Conservation (phyloP, 2,329 filamentous ascomycete genomes). For the Ceratocystis cubensis region DNA sequence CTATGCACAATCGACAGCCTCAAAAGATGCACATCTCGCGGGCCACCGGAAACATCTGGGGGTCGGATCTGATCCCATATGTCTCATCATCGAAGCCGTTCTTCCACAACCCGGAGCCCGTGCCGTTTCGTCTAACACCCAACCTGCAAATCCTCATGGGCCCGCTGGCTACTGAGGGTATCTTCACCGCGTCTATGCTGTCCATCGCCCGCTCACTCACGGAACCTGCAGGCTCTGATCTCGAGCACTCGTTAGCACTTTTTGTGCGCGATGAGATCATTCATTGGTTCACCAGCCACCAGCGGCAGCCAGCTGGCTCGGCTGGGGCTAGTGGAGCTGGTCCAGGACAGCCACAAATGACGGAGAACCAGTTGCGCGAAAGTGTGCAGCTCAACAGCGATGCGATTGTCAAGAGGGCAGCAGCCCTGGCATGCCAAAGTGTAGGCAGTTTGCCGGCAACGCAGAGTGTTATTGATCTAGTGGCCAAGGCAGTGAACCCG, state of each 20-base stretch:
- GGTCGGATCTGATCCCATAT: constrained; percentile 80
- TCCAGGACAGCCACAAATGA: constrained; percentile 31
- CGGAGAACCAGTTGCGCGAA: constrained; percentile 58
- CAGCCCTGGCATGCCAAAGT: constrained; percentile 67
- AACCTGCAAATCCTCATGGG: constrained; percentile 96
- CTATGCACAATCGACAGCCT: constrained; percentile 91
- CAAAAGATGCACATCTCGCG: constrained; percentile 90
- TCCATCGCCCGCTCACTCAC: constrained; percentile 88
- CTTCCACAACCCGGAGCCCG: constrained; percentile 89
- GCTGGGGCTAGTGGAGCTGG: constrained; percentile 18
- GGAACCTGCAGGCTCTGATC: constrained; percentile 64
- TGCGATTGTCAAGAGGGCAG: constrained; percentile 78
- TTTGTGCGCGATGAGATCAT: constrained; percentile 98
- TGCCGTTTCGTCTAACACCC: constrained; percentile 92
- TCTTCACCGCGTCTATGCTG: constrained; percentile 92
- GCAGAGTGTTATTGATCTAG: constrained; percentile 90
- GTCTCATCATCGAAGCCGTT: constrained; percentile 75
- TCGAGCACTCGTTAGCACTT: constrained; percentile 88
- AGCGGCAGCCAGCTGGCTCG: constrained; percentile 36
- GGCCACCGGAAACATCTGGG: constrained; percentile 86
- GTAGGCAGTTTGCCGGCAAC: constrained; percentile 79
- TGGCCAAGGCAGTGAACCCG: constrained; percentile 86
- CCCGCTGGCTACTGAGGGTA: constrained; percentile 86
- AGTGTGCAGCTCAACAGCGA: constrained; percentile 79
- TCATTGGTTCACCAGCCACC: constrained; percentile 79